These are phyloP conservation scores for Eustoma russellianum DNA, from an alignment of 257 asterid genomes.

Conservation along the genomic window DNA sequence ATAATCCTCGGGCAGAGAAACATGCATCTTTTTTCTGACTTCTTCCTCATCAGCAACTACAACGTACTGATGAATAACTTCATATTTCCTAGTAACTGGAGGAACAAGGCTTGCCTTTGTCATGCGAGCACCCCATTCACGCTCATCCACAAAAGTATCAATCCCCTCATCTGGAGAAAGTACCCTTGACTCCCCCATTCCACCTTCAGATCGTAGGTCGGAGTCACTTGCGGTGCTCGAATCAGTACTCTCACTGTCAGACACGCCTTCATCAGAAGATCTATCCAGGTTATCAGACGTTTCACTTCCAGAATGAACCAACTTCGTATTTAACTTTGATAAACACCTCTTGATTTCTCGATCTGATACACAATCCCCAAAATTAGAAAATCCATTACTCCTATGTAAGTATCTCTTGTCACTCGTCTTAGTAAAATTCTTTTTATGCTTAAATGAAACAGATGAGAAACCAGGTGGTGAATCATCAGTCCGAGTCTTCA, in stretches of 20 bases:
- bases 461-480: conserved; percentile 84
- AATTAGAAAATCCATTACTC: conserved; percentile 60
- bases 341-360: conserved; percentile 79
- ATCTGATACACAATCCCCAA: conserved; percentile 79
- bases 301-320: conserved; percentile 75
- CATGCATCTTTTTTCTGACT: conserved; percentile 92
- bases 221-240: conserved; percentile 87
- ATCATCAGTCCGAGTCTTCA: conserved; percentile 56
- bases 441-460: conserved; percentile 55
- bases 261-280: conserved; percentile 57
- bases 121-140: conserved; percentile 99
- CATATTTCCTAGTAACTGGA: conserved; percentile 94
- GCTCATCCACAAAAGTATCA: conserved; percentile 83
- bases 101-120: conserved; percentile 95
- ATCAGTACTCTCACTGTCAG: conserved; percentile 64
- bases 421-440: conserved; percentile 40
- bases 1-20: conserved; percentile 91
- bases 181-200: conserved; percentile 47
- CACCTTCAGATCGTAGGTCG: conserved; percentile 49
- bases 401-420: conserved; percentile 59
- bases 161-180: conserved; percentile 56
- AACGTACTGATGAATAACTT: conserved; percentile 82
- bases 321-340: conserved; percentile 68
- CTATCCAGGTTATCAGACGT: conserved; percentile 71
- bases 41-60: conserved; percentile 92